Conservation (phyloP, 148 eudicot species). For the Amaranthus hypochondriacus region DNA sequence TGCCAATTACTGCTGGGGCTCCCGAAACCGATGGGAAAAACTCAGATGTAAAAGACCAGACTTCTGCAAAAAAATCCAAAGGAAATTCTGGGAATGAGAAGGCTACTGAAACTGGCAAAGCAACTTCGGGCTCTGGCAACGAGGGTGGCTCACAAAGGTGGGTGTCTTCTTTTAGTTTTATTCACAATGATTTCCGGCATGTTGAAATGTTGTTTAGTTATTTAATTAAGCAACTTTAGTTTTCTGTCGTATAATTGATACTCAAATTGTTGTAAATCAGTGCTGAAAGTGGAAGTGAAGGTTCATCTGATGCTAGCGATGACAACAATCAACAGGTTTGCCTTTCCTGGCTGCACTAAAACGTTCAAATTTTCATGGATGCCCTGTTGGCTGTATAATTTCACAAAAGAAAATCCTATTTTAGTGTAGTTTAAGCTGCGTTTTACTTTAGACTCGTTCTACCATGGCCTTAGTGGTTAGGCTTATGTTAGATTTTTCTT, state of each 20-base stretch:
- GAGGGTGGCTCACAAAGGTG: constrained; percentile 88
- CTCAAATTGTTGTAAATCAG: constrained; percentile 35
- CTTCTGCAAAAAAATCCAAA: constrained; percentile 49
- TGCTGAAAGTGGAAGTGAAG: constrained; percentile 89
- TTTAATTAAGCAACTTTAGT: neutral
- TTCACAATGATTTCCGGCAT: neutral
- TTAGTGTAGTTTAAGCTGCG: neutral
- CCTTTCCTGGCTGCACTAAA: constrained; percentile 1
- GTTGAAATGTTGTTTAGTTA: neutral
- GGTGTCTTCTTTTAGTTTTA: neutral
- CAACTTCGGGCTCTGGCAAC: constrained; percentile 88
- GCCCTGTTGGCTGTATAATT: neutral
- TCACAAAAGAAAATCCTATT: neutral
- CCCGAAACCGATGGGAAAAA: constrained; percentile 53
- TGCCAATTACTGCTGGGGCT: constrained; percentile 37
- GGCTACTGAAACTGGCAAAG: constrained; percentile 58
- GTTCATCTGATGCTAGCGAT: constrained; percentile 83
- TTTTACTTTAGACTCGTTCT: neutral
- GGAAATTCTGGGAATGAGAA: constrained; percentile 47
- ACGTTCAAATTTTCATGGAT: neutral
- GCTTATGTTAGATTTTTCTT: constrained; percentile 9
- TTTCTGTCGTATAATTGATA: neutral
- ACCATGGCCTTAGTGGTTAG: neutral
- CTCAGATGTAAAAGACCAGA: constrained; percentile 45
- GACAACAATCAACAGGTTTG: constrained; percentile 71